Base-by-base conservation (phyloP, 2,329 filamentous ascomycete genomes). In the Aspergillus neotritici region DNA sequence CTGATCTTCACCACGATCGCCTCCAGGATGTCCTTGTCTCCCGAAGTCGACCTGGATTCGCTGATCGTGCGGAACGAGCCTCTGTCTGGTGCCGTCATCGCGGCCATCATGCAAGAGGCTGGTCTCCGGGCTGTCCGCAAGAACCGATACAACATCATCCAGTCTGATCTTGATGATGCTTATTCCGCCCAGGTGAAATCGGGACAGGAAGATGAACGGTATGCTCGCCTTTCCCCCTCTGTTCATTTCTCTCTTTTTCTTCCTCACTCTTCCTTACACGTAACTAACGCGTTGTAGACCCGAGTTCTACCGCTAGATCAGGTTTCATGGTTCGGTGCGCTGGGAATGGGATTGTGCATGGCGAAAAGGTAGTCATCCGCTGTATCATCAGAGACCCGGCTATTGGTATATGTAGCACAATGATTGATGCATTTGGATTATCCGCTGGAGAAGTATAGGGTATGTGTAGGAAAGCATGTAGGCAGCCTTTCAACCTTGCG, bases 141-240 rank as follows among this genome's bases (percentile, higher is more conserved):
- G 82, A 97, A 98, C 72, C 78, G 93, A 60, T 98, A 98, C 73
- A 97, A 98, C 70, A 98, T 98, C 66, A 97, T 98, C 61, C 93
- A 98, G 75, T 82, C 79, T 50, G 93, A 98, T 71, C 74, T 98
- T 51, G 93, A 98, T 70, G 93, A 97, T 68, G 93, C 93, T 34
- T 98, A 98, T 70, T 90, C 89, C 31, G 87, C 84, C 71, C 93
- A 98, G 68, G 93, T 98, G 62, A 97, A 97, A 82, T 87, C 80
- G 31, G 78, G 79, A 37, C 76, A 80, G 49, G 82, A 86, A 67
- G 78, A 79, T 37, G 79, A 82, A 63, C 79, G 82, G 68, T 73
- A 67, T 58, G 68, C 25, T 38, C 36, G n/a, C 7, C 2, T 25
- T 9, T 2, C 13, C 25, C 25, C 4, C n/a, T 30, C 12, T 11